Evolutionary conservation across 192 early-diverging fungal genomes (phyloP).

Genomic region (Globomyces pollinis-pini): DNA sequence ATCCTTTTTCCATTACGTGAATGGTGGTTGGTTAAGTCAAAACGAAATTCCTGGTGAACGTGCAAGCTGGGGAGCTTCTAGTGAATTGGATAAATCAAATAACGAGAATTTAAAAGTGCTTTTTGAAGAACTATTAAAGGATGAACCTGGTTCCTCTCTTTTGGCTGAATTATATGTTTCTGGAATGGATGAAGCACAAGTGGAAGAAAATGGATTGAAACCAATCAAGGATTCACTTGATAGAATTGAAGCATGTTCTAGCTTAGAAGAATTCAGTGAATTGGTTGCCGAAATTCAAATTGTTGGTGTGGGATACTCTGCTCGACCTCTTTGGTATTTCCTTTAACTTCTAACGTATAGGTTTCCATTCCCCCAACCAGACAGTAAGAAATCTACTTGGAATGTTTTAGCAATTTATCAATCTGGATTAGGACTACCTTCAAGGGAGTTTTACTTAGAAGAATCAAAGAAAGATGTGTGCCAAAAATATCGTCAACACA

Average conservation of each 20-base stretch:
- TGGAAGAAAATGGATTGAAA: neutral
- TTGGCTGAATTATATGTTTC: conserved; percentile 1
- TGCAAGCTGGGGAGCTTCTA: neutral
- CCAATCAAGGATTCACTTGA: neutral
- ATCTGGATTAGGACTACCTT: neutral
- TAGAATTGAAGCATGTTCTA: neutral
- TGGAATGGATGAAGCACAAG: neutral
- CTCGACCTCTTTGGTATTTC: neutral
- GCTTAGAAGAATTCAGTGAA: neutral
- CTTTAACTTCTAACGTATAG: too few relatives aligned
- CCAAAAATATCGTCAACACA: neutral
- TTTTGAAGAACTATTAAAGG: neutral
- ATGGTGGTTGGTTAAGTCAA: neutral
- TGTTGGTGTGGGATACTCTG: neutral
- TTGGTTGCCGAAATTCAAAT: neutral
- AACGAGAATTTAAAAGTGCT: neutral
- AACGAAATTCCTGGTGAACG: conserved; percentile 1
- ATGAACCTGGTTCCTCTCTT: neutral
- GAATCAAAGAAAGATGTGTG: neutral
- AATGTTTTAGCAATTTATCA: neutral
- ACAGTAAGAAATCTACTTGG: neutral
- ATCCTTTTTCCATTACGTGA: conserved; percentile 3
- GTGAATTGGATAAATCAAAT: neutral
- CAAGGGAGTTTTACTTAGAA: neutral
- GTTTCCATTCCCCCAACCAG: too few relatives aligned